Percentiles rank a stretch among this genome's conserved stretches.
Evolutionary conservation across 2,329 filamentous ascomycete species (phyloP).

Genomic region (Sphaceloma murrayae): DNA sequence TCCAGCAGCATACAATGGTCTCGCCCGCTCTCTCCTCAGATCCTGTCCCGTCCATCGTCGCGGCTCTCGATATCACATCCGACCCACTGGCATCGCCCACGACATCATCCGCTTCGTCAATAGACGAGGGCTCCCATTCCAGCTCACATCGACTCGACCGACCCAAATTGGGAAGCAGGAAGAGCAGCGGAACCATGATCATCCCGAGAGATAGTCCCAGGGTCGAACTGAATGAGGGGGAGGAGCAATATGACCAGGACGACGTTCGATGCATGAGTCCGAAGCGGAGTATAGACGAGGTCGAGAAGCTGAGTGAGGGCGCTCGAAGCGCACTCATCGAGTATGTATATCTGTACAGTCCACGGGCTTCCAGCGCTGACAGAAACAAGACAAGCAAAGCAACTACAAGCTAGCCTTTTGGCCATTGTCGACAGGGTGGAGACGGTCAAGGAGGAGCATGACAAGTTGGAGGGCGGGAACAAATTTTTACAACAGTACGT

Average conservation of each 20-base stretch:
- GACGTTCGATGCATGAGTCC: conserved; percentile 95
- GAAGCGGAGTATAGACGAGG: conserved; percentile 77
- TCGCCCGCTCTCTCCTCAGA: conserved; percentile 12
- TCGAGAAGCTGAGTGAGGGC: conserved; percentile 77
- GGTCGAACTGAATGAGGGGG: conserved; percentile 54
- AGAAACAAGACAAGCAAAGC: conserved; percentile 75
- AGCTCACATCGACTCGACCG: conserved; percentile 29
- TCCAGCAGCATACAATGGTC: conserved; percentile 4
- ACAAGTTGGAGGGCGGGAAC: conserved; percentile 94
- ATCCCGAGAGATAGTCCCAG: conserved; percentile 63
- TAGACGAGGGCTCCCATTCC: conserved; percentile 2
- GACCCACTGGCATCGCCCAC: conserved; percentile 13
- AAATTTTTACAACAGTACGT: conserved; percentile 70
- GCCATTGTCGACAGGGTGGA: conserved; percentile 91
- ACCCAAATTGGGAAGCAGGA: conserved; percentile 59
- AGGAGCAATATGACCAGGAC: conserved; percentile 68
- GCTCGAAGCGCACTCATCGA: conserved; percentile 57
- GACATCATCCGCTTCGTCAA: conserved; percentile 6
- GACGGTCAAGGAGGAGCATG: conserved; percentile 84
- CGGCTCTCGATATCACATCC: neutral
- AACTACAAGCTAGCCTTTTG: conserved; percentile 77
- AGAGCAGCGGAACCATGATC: conserved; percentile 71
- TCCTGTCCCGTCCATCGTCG: conserved; percentile 9
- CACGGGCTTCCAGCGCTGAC: neutral
- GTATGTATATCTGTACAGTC: conserved; percentile 34